phyloP scores from a whole-genome alignment of 768 basidiomycete genomes.

The Pleurotus sapidus region DNA sequence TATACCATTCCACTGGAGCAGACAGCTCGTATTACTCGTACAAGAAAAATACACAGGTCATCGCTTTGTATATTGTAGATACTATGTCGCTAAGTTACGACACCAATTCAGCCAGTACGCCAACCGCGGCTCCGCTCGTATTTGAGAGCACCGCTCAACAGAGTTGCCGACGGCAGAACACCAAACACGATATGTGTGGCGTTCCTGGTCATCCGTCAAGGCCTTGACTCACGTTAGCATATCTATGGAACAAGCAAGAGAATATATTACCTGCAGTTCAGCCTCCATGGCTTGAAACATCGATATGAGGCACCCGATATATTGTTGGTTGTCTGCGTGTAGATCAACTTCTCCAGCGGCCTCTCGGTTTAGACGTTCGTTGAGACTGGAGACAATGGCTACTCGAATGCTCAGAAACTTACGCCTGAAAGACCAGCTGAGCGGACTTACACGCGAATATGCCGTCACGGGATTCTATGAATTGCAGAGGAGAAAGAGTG shows the following conservation, averaged over 20 bases:
- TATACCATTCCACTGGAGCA: too few relatives aligned
- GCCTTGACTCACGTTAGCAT: slow-evolving; percentile 15
- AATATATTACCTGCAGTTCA: slow-evolving; percentile 35
- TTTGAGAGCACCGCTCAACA: slow-evolving; percentile 24
- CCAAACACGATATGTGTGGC: slow-evolving; percentile 27
- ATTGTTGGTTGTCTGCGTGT: slow-evolving; percentile 29
- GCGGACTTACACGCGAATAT: slow-evolving; percentile 35
- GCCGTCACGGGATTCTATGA: slow-evolving; percentile 28
- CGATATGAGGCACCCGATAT: slow-evolving; percentile 36
- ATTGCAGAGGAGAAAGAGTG: slow-evolving; percentile 26
- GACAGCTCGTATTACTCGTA: neutral
- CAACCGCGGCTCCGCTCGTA: slow-evolving; percentile 30
- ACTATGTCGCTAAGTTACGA: slow-evolving; percentile 9
- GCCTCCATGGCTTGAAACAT: slow-evolving; percentile 54
- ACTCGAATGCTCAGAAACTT: neutral
- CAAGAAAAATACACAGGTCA: neutral
- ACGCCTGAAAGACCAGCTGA: slow-evolving; percentile 4
- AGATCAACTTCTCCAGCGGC: slow-evolving; percentile 17
- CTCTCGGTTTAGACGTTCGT: slow-evolving; percentile 29
- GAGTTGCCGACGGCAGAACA: slow-evolving; percentile 28
- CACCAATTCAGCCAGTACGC: slow-evolving; percentile 28
- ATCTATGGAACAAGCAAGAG: neutral
- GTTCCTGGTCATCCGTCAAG: slow-evolving; percentile 9
- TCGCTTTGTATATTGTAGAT: neutral
- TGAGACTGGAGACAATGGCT: slow-evolving; percentile 48